These are phyloP conservation scores for Pyrenochaeta sp. DNA, from an alignment of 2,329 filamentous ascomycete genomes.

Conservation along the genomic window DNA sequence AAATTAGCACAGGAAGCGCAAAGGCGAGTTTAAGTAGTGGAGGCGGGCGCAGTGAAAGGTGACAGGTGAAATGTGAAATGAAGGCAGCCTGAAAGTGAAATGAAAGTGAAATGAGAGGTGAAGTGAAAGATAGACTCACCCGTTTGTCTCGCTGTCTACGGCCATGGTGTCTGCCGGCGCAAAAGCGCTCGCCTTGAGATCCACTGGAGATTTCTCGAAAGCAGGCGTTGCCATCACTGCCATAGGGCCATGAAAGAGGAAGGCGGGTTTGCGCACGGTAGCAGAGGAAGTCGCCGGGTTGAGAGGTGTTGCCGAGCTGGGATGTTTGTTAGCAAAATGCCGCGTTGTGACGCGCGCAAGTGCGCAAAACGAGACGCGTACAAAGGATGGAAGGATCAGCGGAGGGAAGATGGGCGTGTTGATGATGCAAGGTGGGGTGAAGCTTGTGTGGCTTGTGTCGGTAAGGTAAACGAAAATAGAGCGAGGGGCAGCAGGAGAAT, in stretches of 20 bases:
- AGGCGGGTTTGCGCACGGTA: slow-evolving; percentile 31
- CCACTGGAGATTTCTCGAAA: slow-evolving; percentile 49
- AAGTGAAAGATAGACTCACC: slow-evolving; percentile 59
- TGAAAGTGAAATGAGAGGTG: slow-evolving; percentile 10
- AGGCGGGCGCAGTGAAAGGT: slow-evolving; percentile 13
- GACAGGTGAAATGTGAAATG: slow-evolving; percentile 1
- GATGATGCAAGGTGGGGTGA: slow-evolving; percentile 18
- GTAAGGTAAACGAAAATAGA: slow-evolving; percentile 14
- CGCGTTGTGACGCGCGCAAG: slow-evolving; percentile 23
- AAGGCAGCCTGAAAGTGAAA: too few species aligned
- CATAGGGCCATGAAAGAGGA: slow-evolving; percentile 47
- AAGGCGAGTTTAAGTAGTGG: slow-evolving; percentile 18
- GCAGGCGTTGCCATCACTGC: slow-evolving; percentile 50
- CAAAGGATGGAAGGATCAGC: slow-evolving; percentile 13
- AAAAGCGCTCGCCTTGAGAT: slow-evolving; percentile 60
- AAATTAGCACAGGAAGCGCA: slow-evolving; percentile 17
- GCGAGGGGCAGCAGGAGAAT: slow-evolving; percentile 30
- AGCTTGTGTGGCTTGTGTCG: slow-evolving; percentile 26
- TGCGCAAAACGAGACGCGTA: slow-evolving; percentile 22
- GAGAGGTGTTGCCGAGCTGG: slow-evolving; percentile 19
- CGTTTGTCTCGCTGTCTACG: slow-evolving; percentile 63
- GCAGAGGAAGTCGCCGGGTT: slow-evolving; percentile 13
- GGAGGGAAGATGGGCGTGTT: slow-evolving; percentile 17
- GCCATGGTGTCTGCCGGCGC: slow-evolving; percentile 60
- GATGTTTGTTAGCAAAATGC: slow-evolving; percentile 24